These are phyloP conservation scores for Myxozyma geophila DNA, from an alignment of 805 yeast species.

Conservation along the genomic window DNA sequence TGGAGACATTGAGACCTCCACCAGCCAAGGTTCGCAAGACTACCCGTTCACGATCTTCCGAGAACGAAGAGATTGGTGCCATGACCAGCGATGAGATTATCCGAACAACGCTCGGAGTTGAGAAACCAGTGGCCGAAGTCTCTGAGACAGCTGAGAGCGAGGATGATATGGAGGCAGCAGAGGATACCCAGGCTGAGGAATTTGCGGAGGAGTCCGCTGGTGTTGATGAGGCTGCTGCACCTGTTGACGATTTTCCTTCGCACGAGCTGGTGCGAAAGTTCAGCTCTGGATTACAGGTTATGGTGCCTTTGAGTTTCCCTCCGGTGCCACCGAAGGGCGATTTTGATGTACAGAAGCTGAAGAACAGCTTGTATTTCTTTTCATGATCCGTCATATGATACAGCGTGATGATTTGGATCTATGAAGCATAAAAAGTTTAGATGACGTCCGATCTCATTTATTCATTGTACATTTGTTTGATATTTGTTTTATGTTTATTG, in stretches of 20 bases:
- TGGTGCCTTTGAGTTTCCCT: conserved; percentile 36
- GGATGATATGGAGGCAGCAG: background rate
- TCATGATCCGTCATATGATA: conserved; percentile 33
- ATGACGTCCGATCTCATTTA: no score
- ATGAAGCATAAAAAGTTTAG: no score
- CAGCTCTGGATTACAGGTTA: conserved; percentile 8
- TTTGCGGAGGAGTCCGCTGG: background rate
- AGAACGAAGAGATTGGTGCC: conserved; percentile 44
- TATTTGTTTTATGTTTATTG: no score
- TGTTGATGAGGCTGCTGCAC: background rate
- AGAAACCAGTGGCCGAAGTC: background rate
- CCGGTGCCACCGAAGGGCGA: conserved; percentile 55
- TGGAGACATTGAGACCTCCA: conserved; percentile 18
- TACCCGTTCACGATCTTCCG: conserved; percentile 42
- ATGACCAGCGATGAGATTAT: conserved; percentile 37
- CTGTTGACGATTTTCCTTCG: background rate
- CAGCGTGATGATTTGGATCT: background rate
- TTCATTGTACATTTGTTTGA: no score
- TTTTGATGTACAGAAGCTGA: conserved; percentile 75
- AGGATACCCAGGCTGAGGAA: background rate
- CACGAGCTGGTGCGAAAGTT: background rate
- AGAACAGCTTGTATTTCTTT: conserved; percentile 81
- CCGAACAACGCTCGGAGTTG: conserved; percentile 29
- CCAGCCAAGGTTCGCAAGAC: background rate
- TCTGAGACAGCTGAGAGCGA: conserved; percentile 1